These are phyloP conservation scores for Dictyostelium purpureum DNA, from an alignment of 78 protist genomes.

Conservation along the genomic window DNA sequence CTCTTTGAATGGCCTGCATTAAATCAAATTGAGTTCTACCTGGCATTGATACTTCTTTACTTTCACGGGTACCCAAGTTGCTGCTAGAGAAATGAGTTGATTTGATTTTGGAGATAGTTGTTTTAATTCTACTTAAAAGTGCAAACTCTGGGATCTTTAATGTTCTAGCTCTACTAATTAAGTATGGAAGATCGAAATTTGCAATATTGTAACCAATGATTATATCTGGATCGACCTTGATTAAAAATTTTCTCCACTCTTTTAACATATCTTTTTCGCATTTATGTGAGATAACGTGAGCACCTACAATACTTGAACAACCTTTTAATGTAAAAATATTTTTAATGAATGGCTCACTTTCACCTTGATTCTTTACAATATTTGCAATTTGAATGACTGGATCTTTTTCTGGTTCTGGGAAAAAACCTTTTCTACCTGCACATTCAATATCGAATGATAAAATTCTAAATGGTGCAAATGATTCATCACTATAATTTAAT, in stretches of 20 bases:
- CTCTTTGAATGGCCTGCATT: conserved; percentile 86
- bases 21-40: conserved; percentile 82
- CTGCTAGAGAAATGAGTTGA: conserved; percentile 84
- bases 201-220: conserved; percentile 99
- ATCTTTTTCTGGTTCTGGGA: conserved; percentile 99
- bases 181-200: conserved; percentile 98
- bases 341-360: conserved; percentile 72
- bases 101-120: conserved; percentile 66
- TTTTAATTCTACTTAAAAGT: conserved; percentile 58
- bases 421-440: conserved; percentile 95
- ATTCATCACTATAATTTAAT: conserved; percentile 45
- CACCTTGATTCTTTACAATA: conserved; percentile 83
- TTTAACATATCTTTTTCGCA: conserved; percentile 90
- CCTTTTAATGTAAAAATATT: conserved; percentile 89
- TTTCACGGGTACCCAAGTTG: conserved; percentile 96
- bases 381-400: conserved; percentile 99
- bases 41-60: conserved; percentile 86
- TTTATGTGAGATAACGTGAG: conserved; percentile 88
- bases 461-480: conserved; percentile 97
- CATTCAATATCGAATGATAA: conserved; percentile 99
- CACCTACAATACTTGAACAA: conserved; percentile 96
- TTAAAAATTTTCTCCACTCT: conserved; percentile 88
- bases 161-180: conserved; percentile 93
- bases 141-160: conserved; percentile 78
- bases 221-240: conserved; percentile 96